Evolutionary conservation across 75 land plant species (phyloP), one percentile per base, ranked within the genome.

Genomic region (Adiantum capillusveneris): DNA sequence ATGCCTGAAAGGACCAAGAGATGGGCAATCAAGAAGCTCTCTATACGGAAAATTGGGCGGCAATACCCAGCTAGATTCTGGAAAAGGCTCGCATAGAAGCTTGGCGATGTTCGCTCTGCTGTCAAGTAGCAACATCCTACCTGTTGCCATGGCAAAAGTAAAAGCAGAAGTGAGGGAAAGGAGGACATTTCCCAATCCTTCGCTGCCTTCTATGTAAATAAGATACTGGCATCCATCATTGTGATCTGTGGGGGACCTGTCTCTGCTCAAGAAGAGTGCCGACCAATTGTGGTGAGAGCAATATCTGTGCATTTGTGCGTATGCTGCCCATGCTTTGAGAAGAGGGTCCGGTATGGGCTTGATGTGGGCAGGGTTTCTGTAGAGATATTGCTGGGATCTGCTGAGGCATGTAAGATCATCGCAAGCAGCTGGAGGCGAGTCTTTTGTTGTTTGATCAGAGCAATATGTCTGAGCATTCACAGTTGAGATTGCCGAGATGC

Each of bases 41-140:
- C 58, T 22, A 16, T 55, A 59, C 13, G 67, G 75, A 21, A 65
- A 63, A 13, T 52, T 71, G 18, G 36, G 24, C 11, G 70, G 79
- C 11, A 76, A 46, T 9, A 28, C 12, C 58, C 48, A 42, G 6
- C 56, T 34, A 25, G 72, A 54, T n/a, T 43, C 59, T 19, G 22
- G 49, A 49, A 69, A 69, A 2, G 72, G 72, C 19, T 69, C 58
- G 51, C 72, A 69, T 25, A 69, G 41, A 21, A 69, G 72, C 25
- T 36, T 34, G 7, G 45, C 58, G n/a, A 54, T 6, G 29, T 65
- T 27, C 17, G 17, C 28, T 55, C 67, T 43, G 59, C 25, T 57
- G 59, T 58, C 62, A 27, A 67, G 58, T 18, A 67, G 34, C 11
- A 67, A 20, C 9, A 37, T 62, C 26, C 70, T 29, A 16, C 22